Conservation (phyloP, 1,284 basidiomycete genomes). For the Malassezia caprae region DNA sequence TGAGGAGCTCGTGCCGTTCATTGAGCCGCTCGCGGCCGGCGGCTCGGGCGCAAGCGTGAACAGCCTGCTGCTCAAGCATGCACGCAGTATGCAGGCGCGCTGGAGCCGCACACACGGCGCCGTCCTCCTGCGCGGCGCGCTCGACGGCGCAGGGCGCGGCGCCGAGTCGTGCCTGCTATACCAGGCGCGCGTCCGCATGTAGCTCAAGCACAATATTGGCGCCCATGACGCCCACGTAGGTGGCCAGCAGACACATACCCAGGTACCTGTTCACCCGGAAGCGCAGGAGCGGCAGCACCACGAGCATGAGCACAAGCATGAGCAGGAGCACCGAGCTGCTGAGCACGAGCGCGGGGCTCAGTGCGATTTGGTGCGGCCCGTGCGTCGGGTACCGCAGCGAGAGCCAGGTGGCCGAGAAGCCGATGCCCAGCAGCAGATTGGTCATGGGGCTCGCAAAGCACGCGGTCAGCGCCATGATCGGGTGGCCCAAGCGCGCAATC, state of each 20-base stretch:
- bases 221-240: slow-evolving; percentile 52
- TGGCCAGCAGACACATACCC: slow-evolving; percentile 65
- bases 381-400: background rate
- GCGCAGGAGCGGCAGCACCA: slow-evolving; percentile 70
- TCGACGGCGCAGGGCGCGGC: background rate
- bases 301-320: slow-evolving; percentile 62
- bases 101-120: slow-evolving; percentile 10
- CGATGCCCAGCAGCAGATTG: slow-evolving; percentile 83
- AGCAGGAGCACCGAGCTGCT: slow-evolving; percentile 53
- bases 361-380: slow-evolving; percentile 2
- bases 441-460: slow-evolving; percentile 94
- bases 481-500: slow-evolving; percentile 50
- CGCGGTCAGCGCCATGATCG: slow-evolving; percentile 60
- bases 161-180: slow-evolving; percentile 9
- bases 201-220: slow-evolving; percentile 7
- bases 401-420: slow-evolving; percentile 57
- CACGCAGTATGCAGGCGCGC: slow-evolving; percentile 3
- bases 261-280: slow-evolving; percentile 67
- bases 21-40: slow-evolving; percentile 20
- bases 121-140: slow-evolving; percentile 8
- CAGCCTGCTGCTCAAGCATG: slow-evolving; percentile 27
- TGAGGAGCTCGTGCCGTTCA: slow-evolving; percentile 48
- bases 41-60: slow-evolving; percentile 22
- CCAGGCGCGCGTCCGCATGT: slow-evolving; percentile 14
- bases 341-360: slow-evolving; percentile 3